Evolutionary conservation across 139 green algal species (phyloP), one percentile per base, ranked within the genome.

Genomic region (Bryopsis sp.): DNA sequence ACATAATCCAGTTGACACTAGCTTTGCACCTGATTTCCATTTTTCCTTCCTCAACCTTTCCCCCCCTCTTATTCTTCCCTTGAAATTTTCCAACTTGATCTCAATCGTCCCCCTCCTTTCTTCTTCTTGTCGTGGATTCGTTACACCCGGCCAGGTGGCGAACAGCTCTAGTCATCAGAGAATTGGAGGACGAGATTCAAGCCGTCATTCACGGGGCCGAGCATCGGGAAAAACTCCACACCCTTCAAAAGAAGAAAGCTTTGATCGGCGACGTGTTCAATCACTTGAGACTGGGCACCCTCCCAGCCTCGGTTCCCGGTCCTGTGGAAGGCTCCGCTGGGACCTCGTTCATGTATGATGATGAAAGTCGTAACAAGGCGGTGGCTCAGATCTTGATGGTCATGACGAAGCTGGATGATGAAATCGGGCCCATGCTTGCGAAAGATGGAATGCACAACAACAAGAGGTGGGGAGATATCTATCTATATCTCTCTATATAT

Each of bases 191-290:
- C n/a, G 92, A 97, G 78, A 83, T 97, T 4, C 80, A 87, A 68
- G 88, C 89, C 0, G 76, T 97, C 67, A 78, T 74, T 1, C 34
- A 48, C 37, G 89, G 92, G 6, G 64, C 76, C 24, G 72, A 76
- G 28, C 88, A 95, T 77, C 73, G 89, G 0, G 70, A 78, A 28
- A 68, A 72, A 59, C 82, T 97, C 26, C 95, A 90, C 71, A 81
- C 90, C 71, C 78, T 97, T 36, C 89, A 98, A 85, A 77, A 80
- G 37, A 96, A 97, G 80, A 97, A 97, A 77, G 90, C 95, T 67
- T 63, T 88, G 28, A 79, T 97, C 48, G 89, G 92, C 1, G 89
- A 97, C 67, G 66, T 89, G 38, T 95, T 97, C 81, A 97, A 97
- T 76, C 84, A 96, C 65, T 71, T 97, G 19, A 8, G 59, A 6